Percentiles rank a stretch among this genome's conserved stretches.
phyloP scores from a whole-genome alignment of 371 early-diverging fungal genomes.

The Smittium mucronatum region DNA sequence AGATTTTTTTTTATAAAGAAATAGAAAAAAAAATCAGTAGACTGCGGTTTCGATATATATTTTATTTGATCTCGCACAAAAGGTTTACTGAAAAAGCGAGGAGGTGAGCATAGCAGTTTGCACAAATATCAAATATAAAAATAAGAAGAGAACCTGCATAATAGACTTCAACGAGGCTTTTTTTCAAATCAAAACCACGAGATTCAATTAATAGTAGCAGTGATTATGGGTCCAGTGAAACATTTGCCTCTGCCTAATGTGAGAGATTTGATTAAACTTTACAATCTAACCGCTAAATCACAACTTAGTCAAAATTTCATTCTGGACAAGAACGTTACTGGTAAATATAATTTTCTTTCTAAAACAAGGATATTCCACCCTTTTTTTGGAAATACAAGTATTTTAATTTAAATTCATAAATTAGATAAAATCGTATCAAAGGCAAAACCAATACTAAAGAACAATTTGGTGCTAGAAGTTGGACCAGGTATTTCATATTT shows the following conservation, averaged over 20 bases:
- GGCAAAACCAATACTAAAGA: constrained; percentile 40
- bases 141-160: too few species aligned
- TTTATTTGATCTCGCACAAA: too few species aligned
- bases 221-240: constrained; percentile 12
- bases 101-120: too few species aligned
- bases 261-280: constrained; percentile 59
- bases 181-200: too few species aligned
- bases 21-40: too few species aligned
- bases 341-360: constrained; percentile 28
- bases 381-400: neutral
- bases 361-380: too few species aligned
- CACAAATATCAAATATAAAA: too few species aligned
- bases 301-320: constrained; percentile 75
- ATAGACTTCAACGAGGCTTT: too few species aligned
- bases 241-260: constrained; percentile 54
- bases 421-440: constrained; percentile 57
- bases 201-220: too few species aligned
- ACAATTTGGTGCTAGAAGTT: constrained; percentile 64
- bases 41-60: too few species aligned
- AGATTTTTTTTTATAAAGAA: too few species aligned
- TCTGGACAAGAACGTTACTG: constrained; percentile 70
- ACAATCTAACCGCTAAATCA: constrained; percentile 57
- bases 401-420: neutral
- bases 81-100: too few species aligned
- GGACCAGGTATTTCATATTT: constrained; percentile 48